phyloP scores from a whole-genome alignment of 305 asterid species.

The Stenogyne calaminthoides region DNA sequence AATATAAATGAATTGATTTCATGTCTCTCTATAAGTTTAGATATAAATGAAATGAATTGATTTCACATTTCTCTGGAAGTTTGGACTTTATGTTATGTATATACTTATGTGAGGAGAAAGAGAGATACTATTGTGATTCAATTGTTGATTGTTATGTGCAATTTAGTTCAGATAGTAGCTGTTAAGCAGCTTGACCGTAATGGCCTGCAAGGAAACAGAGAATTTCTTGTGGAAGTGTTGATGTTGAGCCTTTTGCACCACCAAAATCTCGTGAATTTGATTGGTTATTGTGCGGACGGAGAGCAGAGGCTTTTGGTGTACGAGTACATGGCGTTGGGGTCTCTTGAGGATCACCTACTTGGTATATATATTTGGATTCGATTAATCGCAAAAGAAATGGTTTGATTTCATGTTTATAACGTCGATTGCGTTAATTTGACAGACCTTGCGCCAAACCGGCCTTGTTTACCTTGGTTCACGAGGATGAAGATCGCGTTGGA shows the following conservation, averaged over 20 bases:
- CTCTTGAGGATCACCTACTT: slow-evolving; percentile 80
- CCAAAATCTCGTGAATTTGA: slow-evolving; percentile 64
- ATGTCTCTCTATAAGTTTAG: too few species aligned
- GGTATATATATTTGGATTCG: slow-evolving; percentile 38
- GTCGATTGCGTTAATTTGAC: slow-evolving; percentile 16
- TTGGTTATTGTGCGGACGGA: slow-evolving; percentile 89
- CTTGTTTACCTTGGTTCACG: slow-evolving; percentile 67
- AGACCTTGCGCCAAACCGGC: slow-evolving; percentile 49
- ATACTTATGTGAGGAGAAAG: too few species aligned
- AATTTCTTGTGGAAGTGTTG: slow-evolving; percentile 84
- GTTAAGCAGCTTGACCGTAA: slow-evolving; percentile 83
- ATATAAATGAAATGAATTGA: too few species aligned
- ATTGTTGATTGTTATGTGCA: neutral
- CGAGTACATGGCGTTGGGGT: slow-evolving; percentile 76
- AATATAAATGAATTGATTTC: too few species aligned
- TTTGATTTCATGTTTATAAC: neutral
- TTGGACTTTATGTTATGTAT: too few species aligned
- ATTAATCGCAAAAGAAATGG: neutral
- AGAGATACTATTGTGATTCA: too few species aligned
- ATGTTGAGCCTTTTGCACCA: slow-evolving; percentile 83
- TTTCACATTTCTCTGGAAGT: too few species aligned
- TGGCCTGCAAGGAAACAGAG: slow-evolving; percentile 83
- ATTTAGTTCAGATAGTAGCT: slow-evolving; percentile 55
- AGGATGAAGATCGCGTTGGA: slow-evolving; percentile 88
- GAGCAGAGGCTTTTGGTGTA: slow-evolving; percentile 85